phyloP scores from a whole-genome alignment of 164 flowering plant genomes.

The Nymphaea thermarum region DNA sequence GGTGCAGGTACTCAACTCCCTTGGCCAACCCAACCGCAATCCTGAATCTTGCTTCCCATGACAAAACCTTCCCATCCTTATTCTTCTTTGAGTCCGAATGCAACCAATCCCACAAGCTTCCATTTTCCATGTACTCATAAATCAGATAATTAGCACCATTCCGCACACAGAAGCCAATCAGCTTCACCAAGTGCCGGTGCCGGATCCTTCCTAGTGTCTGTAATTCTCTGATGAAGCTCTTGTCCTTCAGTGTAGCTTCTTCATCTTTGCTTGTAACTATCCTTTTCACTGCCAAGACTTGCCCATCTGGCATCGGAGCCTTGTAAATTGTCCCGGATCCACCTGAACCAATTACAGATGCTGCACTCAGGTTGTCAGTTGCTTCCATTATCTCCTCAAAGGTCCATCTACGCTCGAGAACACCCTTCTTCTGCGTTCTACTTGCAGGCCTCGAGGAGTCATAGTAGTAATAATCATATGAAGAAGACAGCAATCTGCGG shows the following conservation, averaged over 20 bases:
- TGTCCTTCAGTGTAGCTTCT: slow-evolving; percentile 20
- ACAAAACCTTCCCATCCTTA: slow-evolving; percentile 42
- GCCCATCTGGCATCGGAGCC: slow-evolving; percentile 57
- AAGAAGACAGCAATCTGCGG: not conserved
- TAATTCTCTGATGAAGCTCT: slow-evolving; percentile 78
- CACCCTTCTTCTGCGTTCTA: slow-evolving; percentile 10
- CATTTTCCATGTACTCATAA: slow-evolving; percentile 94
- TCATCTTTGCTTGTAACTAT: slow-evolving; percentile 57
- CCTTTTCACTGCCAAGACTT: slow-evolving; percentile 81
- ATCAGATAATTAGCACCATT: slow-evolving; percentile 51
- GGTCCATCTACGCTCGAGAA: slow-evolving; percentile 44
- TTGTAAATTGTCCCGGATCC: slow-evolving; percentile 84
- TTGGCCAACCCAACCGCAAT: slow-evolving; percentile 79
- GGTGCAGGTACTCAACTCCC: slow-evolving; percentile 91
- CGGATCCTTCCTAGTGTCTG: slow-evolving; percentile 79
- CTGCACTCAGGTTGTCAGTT: slow-evolving; percentile 66
- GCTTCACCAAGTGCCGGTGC: slow-evolving; percentile 88
- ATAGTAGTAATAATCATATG: not conserved
- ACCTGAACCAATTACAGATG: slow-evolving; percentile 76
- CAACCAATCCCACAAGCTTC: slow-evolving; percentile 96
- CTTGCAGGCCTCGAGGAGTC: not conserved
- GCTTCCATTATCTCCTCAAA: slow-evolving; percentile 72
- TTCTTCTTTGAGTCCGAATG: slow-evolving; percentile 24
- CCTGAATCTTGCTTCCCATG: slow-evolving; percentile 65
- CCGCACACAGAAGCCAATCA: slow-evolving; percentile 64